phyloP scores from a whole-genome alignment of 2,329 filamentous ascomycete species.

The Diaporthe eres region DNA sequence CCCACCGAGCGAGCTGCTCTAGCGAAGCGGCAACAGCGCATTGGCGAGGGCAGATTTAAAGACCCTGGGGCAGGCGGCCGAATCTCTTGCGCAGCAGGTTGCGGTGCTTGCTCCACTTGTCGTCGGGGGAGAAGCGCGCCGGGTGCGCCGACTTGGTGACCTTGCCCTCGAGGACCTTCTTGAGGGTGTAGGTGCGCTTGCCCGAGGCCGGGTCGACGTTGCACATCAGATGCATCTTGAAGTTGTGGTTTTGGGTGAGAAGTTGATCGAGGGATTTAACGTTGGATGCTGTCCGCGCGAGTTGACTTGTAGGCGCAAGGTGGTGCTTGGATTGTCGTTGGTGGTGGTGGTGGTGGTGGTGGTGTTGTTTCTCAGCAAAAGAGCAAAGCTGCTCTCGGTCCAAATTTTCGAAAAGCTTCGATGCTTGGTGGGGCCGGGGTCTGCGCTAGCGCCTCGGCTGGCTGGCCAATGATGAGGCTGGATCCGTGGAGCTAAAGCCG shows the following conservation, averaged over 20 bases:
- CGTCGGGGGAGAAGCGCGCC: slow-evolving; percentile 96
- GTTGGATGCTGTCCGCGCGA: background rate
- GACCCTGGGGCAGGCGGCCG: slow-evolving; percentile 87
- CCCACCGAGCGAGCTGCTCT: background rate
- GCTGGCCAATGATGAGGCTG: background rate
- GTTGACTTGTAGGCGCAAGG: background rate
- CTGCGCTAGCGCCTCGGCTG: background rate
- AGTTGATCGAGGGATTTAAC: too few relatives aligned
- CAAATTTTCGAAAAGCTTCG: slow-evolving; percentile 31
- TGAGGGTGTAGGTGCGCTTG: slow-evolving; percentile 94
- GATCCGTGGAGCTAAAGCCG: too few relatives aligned
- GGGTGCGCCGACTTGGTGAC: slow-evolving; percentile 98
- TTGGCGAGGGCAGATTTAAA: slow-evolving; percentile 54
- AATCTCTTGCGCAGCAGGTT: slow-evolving; percentile 97
- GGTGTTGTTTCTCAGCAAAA: background rate
- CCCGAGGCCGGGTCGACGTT: slow-evolving; percentile 80
- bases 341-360: background rate
- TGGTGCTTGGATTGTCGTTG: background rate
- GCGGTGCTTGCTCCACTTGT: slow-evolving; percentile 97
- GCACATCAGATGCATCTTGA: slow-evolving; percentile 79
- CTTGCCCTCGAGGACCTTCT: slow-evolving; percentile 86
- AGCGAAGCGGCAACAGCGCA: background rate
- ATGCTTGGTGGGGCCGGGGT: background rate
- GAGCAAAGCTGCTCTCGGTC: slow-evolving; percentile 1
- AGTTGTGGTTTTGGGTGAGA: too few relatives aligned